Conservation (phyloP, 805 yeast species). For the Maudiozyma pseudohumilis region DNA sequence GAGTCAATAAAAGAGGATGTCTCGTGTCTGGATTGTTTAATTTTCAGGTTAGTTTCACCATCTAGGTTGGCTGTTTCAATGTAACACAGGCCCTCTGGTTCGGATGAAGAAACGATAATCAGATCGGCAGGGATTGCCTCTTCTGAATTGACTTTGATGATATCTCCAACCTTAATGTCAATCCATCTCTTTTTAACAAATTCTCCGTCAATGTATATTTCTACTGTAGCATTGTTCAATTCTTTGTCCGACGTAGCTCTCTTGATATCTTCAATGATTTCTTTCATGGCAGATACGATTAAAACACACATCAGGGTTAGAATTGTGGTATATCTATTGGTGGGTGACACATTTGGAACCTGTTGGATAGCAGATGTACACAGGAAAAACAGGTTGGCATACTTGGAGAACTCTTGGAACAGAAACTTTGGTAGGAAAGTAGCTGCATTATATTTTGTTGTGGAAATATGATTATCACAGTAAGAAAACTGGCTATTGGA, state of each 20-base stretch:
- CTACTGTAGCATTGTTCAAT: slow-evolving; percentile 66
- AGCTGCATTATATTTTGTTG: slow-evolving; percentile 88
- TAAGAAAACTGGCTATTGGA: slow-evolving; percentile 49
- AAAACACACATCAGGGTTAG: slow-evolving; percentile 82
- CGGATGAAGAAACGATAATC: slow-evolving; percentile 77
- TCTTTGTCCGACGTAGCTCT: slow-evolving; percentile 84
- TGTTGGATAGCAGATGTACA: slow-evolving; percentile 92
- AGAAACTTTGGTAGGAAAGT: slow-evolving; percentile 91
- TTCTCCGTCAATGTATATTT: slow-evolving; percentile 54
- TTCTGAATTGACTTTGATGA: slow-evolving; percentile 73
- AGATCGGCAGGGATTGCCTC: slow-evolving; percentile 93
- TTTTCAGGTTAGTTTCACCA: slow-evolving; percentile 94
- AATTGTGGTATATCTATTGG: slow-evolving; percentile 90
- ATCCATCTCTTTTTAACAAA: slow-evolving; percentile 73
- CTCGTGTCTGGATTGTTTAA: slow-evolving; percentile 77
- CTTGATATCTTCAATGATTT: slow-evolving; percentile 80
- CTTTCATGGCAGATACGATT: slow-evolving; percentile 85
- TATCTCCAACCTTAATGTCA: slow-evolving; percentile 82
- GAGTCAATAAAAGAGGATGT: slow-evolving; percentile 68
- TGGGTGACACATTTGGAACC: slow-evolving; percentile 93
- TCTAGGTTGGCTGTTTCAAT: slow-evolving; percentile 96
- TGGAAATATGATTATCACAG: slow-evolving; percentile 78
- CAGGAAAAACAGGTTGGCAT: slow-evolving; percentile 87
- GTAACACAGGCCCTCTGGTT: slow-evolving; percentile 96
- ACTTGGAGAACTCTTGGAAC: slow-evolving; percentile 93